Evolutionary conservation across 2,329 filamentous ascomycete genomes (phyloP).

Genomic region (Emydomyces testavorans): DNA sequence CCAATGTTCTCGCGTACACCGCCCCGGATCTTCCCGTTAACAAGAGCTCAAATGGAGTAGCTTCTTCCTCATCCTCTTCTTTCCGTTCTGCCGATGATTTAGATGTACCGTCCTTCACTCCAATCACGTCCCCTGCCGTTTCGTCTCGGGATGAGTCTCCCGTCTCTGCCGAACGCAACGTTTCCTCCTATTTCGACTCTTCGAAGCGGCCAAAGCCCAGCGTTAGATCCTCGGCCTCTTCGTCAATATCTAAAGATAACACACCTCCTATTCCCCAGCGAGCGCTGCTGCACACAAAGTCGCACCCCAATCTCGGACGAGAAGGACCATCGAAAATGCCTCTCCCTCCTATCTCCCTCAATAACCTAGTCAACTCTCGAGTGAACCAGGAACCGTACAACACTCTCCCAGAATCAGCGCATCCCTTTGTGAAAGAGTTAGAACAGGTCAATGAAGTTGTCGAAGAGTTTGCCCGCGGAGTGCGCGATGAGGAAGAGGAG

Average conservation of each 20-base stretch:
- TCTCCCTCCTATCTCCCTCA: conserved; percentile 30
- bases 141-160: conserved; percentile 33
- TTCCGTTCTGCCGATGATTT: conserved; percentile 54
- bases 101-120: conserved; percentile 30
- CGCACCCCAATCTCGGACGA: conserved; percentile 62
- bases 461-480: conserved; percentile 65
- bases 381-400: conserved; percentile 29
- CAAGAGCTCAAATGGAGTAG: conserved; percentile 33
- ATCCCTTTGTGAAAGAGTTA: conserved; percentile 82
- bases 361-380: conserved; percentile 22
- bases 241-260: conserved; percentile 35
- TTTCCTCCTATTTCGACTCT: conserved; percentile 38
- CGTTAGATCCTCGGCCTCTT: conserved; percentile 30
- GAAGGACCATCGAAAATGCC: conserved; percentile 49
- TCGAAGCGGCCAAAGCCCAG: conserved; percentile 4
- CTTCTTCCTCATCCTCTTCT: conserved; percentile 43
- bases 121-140: conserved; percentile 36
- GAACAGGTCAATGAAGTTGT: conserved; percentile 86
- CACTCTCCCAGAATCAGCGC: conserved; percentile 32
- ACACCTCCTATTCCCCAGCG: conserved; percentile 62
- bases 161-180: conserved; percentile 45
- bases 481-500: conserved; percentile 61
- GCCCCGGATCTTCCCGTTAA: conserved; percentile 60
- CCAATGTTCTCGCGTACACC: conserved; percentile 92
- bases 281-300: conserved; percentile 73